Conservation (phyloP, 345 rosid genomes). For the Eucalyptus cloeziana region DNA sequence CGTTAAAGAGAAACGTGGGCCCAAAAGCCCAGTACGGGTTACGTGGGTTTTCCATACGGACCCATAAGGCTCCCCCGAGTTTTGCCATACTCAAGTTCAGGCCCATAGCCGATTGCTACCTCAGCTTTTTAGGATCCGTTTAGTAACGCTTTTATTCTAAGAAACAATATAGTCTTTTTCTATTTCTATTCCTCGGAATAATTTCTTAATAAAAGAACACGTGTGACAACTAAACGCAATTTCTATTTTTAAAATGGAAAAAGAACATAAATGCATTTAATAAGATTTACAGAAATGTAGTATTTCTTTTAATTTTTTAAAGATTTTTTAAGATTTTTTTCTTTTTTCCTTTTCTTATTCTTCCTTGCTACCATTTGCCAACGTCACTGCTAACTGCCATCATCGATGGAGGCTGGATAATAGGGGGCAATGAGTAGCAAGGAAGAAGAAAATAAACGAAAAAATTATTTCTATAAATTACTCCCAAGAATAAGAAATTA, state of each 20-base stretch:
- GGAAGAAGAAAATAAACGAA: too few species aligned
- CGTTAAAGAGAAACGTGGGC: background rate
- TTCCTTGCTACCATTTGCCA: too few species aligned
- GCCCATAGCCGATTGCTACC: background rate
- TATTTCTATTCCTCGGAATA: fast-evolving
- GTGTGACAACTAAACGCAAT: fast-evolving
- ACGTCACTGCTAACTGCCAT: fast-evolving
- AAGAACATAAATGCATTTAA: too few species aligned
- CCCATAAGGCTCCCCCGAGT: background rate
- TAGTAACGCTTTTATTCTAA: too few species aligned
- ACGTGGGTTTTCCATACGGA: background rate
- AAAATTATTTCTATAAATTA: too few species aligned
- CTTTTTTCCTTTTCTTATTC: too few species aligned
- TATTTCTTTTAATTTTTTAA: too few species aligned
- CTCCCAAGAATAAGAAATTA: too few species aligned
- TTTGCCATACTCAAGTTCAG: background rate
- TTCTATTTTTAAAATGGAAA: too few species aligned
- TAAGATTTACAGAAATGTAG: too few species aligned
- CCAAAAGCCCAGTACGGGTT: background rate
- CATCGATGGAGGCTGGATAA: fast-evolving
- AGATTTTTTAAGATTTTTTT: fast-evolving
- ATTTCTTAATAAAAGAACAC: fast-evolving
- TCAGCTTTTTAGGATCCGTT: background rate
- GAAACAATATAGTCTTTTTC: too few species aligned
- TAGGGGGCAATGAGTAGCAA: too few species aligned